A percentile compares a stretch with the other conserved stretches of the same genome.
Conservation (phyloP, 2,329 filamentous ascomycete genomes). For the Beauveria medogensis region DNA sequence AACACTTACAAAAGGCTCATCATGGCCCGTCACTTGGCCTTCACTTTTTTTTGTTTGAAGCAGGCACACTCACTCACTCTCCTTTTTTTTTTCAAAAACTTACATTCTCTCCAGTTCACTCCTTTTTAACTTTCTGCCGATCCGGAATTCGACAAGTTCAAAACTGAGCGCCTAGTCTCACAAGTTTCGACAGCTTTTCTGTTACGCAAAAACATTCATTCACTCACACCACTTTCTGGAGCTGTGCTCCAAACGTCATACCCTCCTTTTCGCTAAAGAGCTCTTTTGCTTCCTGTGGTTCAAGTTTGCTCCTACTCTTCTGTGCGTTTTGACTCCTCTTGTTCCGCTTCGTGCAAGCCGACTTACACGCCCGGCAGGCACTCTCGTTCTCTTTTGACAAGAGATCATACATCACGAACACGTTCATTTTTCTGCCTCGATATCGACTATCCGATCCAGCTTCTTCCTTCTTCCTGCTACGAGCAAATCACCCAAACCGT, state of each 20-base stretch:
- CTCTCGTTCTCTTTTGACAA: slow-evolving; percentile 3
- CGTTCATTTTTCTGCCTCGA: background rate
- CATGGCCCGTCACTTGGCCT: background rate
- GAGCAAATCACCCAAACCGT: slow-evolving; percentile 13
- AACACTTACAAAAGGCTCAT: slow-evolving; percentile 3
- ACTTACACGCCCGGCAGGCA: background rate
- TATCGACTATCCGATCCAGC: background rate
- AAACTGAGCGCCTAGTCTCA: background rate
- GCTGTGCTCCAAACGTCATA: background rate
- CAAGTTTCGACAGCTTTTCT: background rate
- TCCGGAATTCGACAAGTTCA: background rate
- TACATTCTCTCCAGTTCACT: background rate
- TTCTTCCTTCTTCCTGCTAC: background rate
- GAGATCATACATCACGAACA: background rate
- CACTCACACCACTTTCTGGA: background rate
- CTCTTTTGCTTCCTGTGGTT: background rate
- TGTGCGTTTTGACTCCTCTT: background rate
- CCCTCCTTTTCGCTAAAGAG: background rate
- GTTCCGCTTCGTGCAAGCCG: background rate
- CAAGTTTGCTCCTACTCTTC: background rate
- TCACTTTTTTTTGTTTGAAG: slow-evolving; percentile 1
- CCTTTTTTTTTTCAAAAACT: background rate
- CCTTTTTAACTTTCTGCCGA: background rate
- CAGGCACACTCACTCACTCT: background rate
- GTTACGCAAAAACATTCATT: slow-evolving; percentile 1